Conservation (phyloP, 805 yeast genomes). For the Starmerella potacharoeniae region DNA sequence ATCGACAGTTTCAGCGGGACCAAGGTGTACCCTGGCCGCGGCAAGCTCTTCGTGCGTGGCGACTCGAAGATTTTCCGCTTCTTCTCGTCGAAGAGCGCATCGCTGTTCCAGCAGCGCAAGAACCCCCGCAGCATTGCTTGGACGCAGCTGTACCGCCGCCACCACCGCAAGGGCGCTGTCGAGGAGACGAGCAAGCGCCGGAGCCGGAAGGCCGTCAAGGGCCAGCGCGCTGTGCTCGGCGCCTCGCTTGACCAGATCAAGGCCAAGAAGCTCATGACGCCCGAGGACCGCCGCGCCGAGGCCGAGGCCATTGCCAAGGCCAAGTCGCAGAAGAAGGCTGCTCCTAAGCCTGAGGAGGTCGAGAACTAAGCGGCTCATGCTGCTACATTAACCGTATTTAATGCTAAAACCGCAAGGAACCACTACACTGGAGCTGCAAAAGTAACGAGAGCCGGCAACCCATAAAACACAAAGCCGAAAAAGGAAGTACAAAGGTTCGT, state of each 20-base stretch:
- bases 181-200: slow-evolving; percentile 98
- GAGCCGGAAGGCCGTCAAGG: slow-evolving; percentile 93
- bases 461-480: no score
- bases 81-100: slow-evolving; percentile 94
- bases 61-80: slow-evolving; percentile 99
- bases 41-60: slow-evolving; percentile 97
- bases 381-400: slow-evolving; percentile 5
- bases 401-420: slow-evolving; percentile 2
- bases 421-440: no score
- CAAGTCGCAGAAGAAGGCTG: slow-evolving; percentile 56
- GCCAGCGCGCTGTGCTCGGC: slow-evolving; percentile 99
- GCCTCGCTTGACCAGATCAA: slow-evolving; percentile 97
- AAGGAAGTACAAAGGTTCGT: no score
- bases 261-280: slow-evolving; percentile 92
- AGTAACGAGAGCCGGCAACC: not conserved
- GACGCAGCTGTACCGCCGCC: slow-evolving; percentile 99
- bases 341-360: slow-evolving; percentile 82
- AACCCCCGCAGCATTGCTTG: slow-evolving; percentile 99
- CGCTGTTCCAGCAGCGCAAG: slow-evolving; percentile 99
- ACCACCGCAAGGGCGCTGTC: slow-evolving; percentile 99
- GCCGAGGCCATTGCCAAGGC: slow-evolving; percentile 64
- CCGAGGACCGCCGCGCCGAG: slow-evolving; percentile 96
- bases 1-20: slow-evolving; percentile 98
- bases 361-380: slow-evolving; percentile 12
- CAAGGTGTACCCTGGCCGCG: slow-evolving; percentile 99